Evolutionary conservation across 805 yeast genomes (phyloP).

Genomic region (Candida pseudofarinosa): DNA sequence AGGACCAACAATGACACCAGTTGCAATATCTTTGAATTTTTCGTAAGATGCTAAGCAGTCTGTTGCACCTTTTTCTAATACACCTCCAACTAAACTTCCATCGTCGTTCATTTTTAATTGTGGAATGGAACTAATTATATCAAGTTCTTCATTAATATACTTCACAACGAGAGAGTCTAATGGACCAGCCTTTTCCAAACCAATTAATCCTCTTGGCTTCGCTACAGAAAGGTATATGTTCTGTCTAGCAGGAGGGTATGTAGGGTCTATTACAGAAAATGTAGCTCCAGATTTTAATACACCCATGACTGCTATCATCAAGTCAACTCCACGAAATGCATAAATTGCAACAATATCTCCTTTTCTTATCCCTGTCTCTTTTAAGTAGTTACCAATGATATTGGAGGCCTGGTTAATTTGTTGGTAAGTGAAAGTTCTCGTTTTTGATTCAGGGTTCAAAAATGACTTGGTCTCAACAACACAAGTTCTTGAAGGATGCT

Average conservation of each 20-base stretch:
- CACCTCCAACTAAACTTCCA: conserved; percentile 67
- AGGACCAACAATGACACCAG: conserved; percentile 94
- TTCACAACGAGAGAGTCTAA: conserved; percentile 74
- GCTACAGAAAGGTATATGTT: conserved; percentile 91
- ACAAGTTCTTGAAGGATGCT: conserved; percentile 82
- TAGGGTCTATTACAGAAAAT: conserved; percentile 97
- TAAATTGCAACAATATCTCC: conserved; percentile 98
- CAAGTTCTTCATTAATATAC: conserved; percentile 69
- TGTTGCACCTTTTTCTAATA: conserved; percentile 14
- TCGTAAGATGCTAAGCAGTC: conserved; percentile 52
- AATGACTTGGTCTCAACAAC: conserved; percentile 87
- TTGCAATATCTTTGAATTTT: conserved; percentile 49
- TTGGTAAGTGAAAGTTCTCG: conserved; percentile 74
- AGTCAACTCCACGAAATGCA: conserved; percentile 95
- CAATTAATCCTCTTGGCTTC: conserved; percentile 85
- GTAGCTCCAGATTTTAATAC: conserved; percentile 98
- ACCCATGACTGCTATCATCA: conserved; percentile 96
- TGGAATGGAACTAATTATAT: conserved; percentile 69
- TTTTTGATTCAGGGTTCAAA: conserved; percentile 46
- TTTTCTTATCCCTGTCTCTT: conserved; percentile 71
- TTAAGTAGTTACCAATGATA: conserved; percentile 84
- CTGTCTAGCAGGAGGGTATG: conserved; percentile 98
- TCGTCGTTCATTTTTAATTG: conserved; percentile 73
- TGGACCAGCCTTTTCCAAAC: conserved; percentile 84
- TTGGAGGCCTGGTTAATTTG: conserved; percentile 94